Evolutionary conservation across 2,329 filamentous ascomycete genomes (phyloP), one percentile per base, ranked within the genome.

Genomic region (Fusarium algeriense): DNA sequence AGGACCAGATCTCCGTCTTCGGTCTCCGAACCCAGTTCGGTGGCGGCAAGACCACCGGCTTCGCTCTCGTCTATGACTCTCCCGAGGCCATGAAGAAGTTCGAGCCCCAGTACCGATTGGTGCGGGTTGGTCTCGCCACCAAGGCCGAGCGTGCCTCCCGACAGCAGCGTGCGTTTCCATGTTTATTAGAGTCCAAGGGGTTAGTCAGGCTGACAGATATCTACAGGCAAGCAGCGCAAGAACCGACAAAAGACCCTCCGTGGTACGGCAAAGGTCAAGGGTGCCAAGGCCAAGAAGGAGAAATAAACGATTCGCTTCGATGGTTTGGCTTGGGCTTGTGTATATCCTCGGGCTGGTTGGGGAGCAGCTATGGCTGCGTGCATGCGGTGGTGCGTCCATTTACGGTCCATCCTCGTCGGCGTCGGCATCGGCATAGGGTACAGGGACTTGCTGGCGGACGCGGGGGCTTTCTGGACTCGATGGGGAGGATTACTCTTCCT

Each of bases 71-170:
- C 88, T 99, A 99, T 91, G 96, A 99, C 87, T 97, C 93, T 78
- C 88, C 91, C 83, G 96, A 99, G 90, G 94, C 95, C 81, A 92
- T 99, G 92, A 98, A 98, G 93, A 98, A 98, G 88, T 99, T 98
- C 86, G 96, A 99, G 91, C 96, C 96, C 81, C 92, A 92, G 87
- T 98, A 98, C 92, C 92, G 96, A 86, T 91, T 98, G 80, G 90
- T 99, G 85, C 91, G 96, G 79, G 93, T 97, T 83, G 96, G 95
- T 83, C 89, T 93, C 80, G 95, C 94, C 82, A 89, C 85, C 85
- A 98, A 98, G 93, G 89, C 94, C 85, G 96, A 99, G 93, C 95
- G 95, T 89, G 91, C 96, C 81, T 94, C 91, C 89, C 93, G 96
- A 91, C 96, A 99, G 89, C 96, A 99, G 88, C 95, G 96, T 98